Evolutionary conservation across 768 basidiomycete species (phyloP).

Genomic region (Russula brevipes): DNA sequence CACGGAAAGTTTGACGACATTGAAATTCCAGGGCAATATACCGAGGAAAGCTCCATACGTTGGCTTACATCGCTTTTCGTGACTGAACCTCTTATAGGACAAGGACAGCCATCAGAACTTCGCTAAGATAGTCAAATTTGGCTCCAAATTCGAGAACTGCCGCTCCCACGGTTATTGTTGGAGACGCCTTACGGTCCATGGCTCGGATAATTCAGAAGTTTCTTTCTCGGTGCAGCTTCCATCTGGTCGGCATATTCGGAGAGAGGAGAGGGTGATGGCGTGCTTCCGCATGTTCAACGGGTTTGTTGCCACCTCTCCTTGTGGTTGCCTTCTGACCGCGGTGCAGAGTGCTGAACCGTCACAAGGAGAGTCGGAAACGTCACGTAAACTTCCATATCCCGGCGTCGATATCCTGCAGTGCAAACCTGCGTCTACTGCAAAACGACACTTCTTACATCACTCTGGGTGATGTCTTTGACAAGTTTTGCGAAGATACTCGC

Average conservation of each 20-base stretch:
- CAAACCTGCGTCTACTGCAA: conserved; percentile 79
- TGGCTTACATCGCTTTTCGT: background rate
- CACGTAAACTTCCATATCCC: conserved; percentile 91
- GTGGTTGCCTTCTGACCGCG: conserved; percentile 1
- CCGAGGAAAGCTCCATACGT: conserved; percentile 54
- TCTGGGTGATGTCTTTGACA: conserved; percentile 91
- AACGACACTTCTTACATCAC: conserved; percentile 88
- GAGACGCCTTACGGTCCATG: conserved; percentile 87
- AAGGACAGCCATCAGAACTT: conserved; percentile 93
- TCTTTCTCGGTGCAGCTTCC: conserved; percentile 91
- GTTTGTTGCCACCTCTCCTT: conserved; percentile 36
- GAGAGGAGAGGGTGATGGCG: conserved; percentile 91
- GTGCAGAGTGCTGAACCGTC: conserved; percentile 70
- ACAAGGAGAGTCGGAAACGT: conserved; percentile 90
- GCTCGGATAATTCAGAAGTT: conserved; percentile 82
- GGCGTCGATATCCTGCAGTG: conserved; percentile 76
- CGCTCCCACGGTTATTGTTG: conserved; percentile 81
- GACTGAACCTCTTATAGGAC: conserved; percentile 49
- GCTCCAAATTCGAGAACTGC: conserved; percentile 84
- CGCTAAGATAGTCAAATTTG: conserved; percentile 84
- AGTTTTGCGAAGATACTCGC: conserved; percentile 69
- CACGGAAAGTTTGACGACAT: conserved; percentile 97
- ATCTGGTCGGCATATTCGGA: conserved; percentile 73
- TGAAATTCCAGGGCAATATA: conserved; percentile 98
- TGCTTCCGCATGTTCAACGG: conserved; percentile 92